These are phyloP conservation scores for Yamadazyma aaseri DNA, from an alignment of 1,139 yeast genomes.

Conservation along the genomic window DNA sequence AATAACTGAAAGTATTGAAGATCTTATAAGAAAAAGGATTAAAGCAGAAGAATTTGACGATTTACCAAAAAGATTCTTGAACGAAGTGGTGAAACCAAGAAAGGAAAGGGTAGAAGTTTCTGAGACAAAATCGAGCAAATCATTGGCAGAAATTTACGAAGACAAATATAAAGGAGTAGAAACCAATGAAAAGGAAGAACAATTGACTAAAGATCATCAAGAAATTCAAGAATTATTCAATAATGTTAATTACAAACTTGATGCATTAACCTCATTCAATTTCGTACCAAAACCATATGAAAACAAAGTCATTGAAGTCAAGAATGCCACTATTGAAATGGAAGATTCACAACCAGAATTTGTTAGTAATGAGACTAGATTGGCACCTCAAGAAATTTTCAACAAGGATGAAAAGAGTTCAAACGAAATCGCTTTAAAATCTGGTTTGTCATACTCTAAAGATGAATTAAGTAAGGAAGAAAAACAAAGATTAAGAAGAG, in stretches of 20 bases:
- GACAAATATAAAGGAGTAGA: conserved; percentile 65
- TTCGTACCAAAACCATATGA: conserved; percentile 90
- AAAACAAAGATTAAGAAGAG: conserved; percentile 82
- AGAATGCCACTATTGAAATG: conserved; percentile 79
- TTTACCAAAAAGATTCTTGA: conserved; percentile 66
- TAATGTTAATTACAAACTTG: conserved; percentile 68
- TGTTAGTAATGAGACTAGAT: conserved; percentile 66
- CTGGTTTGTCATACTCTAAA: conserved; percentile 81
- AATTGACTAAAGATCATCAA: conserved; percentile 67
- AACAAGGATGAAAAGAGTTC: conserved; percentile 49
- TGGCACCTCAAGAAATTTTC: conserved; percentile 97
- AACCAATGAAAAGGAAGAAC: conserved; percentile 52
- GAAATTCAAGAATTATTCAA: conserved; percentile 71
- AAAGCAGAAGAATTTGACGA: conserved; percentile 79
- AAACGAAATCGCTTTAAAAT: conserved; percentile 66
- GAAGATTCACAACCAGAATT: conserved; percentile 96
- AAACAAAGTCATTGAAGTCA: conserved; percentile 69
- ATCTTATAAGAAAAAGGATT: conserved; percentile 80
- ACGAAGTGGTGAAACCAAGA: conserved; percentile 56
- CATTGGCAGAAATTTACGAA: conserved; percentile 90
- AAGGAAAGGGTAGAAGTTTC: conserved; percentile 62
- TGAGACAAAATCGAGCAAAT: conserved; percentile 81
- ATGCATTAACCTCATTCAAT: conserved; percentile 88
- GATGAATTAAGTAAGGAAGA: conserved; percentile 85
- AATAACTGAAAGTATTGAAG: conserved; percentile 82